Conservation (phyloP, 2,329 filamentous ascomycete species). For the Calonectria hongkongensis region DNA sequence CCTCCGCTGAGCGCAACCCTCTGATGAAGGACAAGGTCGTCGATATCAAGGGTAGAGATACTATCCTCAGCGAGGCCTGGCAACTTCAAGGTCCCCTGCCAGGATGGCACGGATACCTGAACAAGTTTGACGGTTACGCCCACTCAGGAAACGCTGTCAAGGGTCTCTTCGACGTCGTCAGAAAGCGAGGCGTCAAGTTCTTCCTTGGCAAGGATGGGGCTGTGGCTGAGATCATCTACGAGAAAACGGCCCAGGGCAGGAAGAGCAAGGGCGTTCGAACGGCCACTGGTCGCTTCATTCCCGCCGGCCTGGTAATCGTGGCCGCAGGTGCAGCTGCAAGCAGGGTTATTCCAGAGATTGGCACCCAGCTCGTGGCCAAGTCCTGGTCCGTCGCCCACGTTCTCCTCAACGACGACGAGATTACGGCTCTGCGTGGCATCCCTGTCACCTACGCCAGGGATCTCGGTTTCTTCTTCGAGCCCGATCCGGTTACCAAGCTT, state of each 20-base stretch:
- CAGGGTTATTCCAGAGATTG: slow-evolving; percentile 68
- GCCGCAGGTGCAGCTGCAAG: slow-evolving; percentile 71
- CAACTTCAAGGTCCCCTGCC: slow-evolving; percentile 68
- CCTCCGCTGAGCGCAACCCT: slow-evolving; percentile 63
- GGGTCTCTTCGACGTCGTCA: slow-evolving; percentile 66
- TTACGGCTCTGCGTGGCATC: slow-evolving; percentile 71
- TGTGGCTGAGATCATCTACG: slow-evolving; percentile 52
- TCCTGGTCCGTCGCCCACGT: slow-evolving; percentile 77
- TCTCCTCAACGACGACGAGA: slow-evolving; percentile 73
- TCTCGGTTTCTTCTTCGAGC: slow-evolving; percentile 80
- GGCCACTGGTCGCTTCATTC: slow-evolving; percentile 38
- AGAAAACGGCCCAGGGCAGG: slow-evolving; percentile 32
- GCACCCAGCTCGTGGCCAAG: slow-evolving; percentile 71
- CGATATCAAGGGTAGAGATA: slow-evolving; percentile 59
- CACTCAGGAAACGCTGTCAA: slow-evolving; percentile 72
- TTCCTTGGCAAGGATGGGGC: slow-evolving; percentile 55
- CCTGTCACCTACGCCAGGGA: slow-evolving; percentile 78
- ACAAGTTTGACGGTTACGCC: slow-evolving; percentile 74
- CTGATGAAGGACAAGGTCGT: slow-evolving; percentile 63
- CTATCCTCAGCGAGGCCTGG: slow-evolving; percentile 66
- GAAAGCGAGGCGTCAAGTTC: slow-evolving; percentile 50
- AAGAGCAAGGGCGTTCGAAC: slow-evolving; percentile 47
- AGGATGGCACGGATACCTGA: slow-evolving; percentile 75
- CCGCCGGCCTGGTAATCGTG: slow-evolving; percentile 66
- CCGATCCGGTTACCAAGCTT: slow-evolving; percentile 73